Percentiles rank a stretch among this genome's conserved stretches.
Conservation (phyloP, 2,329 filamentous ascomycete species). For the Pseudogymnoascus sp. region DNA sequence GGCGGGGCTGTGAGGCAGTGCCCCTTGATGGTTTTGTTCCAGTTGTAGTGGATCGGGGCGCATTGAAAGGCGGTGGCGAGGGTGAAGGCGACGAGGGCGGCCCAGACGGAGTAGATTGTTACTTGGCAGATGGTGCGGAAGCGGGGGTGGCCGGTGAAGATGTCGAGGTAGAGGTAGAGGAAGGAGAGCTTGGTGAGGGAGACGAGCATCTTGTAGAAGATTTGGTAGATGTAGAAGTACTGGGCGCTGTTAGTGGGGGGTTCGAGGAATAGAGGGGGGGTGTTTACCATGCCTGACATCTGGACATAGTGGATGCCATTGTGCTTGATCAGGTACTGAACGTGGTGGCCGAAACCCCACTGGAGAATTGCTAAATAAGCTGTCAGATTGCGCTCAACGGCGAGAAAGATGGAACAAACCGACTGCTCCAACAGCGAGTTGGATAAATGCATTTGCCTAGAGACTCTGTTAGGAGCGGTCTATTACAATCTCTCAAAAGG, state of each 20-base stretch:
- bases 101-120: slow-evolving; percentile 12
- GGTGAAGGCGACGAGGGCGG: slow-evolving; percentile 7
- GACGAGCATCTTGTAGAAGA: slow-evolving; percentile 14
- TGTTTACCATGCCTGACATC: neutral
- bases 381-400: neutral
- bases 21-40: slow-evolving; percentile 7
- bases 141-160: slow-evolving; percentile 12
- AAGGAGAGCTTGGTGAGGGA: slow-evolving; percentile 15
- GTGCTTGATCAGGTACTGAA: slow-evolving; percentile 5
- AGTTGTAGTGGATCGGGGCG: slow-evolving; percentile 11
- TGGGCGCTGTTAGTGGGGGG: neutral
- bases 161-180: slow-evolving; percentile 13
- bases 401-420: neutral
- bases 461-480: neutral
- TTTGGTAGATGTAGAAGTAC: slow-evolving; percentile 16
- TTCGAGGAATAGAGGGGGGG: no score
- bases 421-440: neutral
- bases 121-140: slow-evolving; percentile 12
- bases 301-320: neutral
- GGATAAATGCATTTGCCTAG: neutral
- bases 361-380: slow-evolving; percentile 10
- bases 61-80: slow-evolving; percentile 15
- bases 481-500: no score
- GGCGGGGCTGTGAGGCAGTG: slow-evolving; percentile 14
- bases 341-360: slow-evolving; percentile 15